A percentile compares a stretch with the other conserved stretches of the same genome.
Conservation (phyloP, 1,284 basidiomycete genomes). For the Psilocybe mexicana region DNA sequence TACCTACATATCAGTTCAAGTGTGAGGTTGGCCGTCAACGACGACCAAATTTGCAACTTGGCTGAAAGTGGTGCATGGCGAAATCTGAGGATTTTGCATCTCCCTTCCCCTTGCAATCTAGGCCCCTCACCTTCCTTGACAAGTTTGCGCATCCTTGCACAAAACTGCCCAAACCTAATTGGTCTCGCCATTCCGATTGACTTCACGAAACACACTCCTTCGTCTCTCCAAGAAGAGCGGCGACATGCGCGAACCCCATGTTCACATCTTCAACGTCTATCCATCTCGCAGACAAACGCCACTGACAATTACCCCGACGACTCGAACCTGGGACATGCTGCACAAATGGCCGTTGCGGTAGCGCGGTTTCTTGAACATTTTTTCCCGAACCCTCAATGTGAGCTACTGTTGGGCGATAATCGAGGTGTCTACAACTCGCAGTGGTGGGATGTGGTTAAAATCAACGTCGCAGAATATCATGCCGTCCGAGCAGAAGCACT, state of each 20-base stretch:
- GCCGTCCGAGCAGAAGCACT: constrained; percentile 1
- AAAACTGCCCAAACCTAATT: constrained; percentile 5
- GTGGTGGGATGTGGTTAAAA: constrained; percentile 11
- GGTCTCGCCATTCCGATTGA: constrained; percentile 6
- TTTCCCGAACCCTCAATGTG: constrained; percentile 4
- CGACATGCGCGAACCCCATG: background rate
- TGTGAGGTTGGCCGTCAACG: background rate
- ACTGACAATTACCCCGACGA: background rate
- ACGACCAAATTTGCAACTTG: constrained; percentile 7
- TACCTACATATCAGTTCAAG: background rate
- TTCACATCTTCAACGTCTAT: constrained; percentile 1
- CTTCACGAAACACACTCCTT: constrained; percentile 1
- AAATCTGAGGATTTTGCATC: constrained; percentile 1
- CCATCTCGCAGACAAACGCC: background rate
- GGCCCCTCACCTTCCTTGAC: constrained; percentile 9
- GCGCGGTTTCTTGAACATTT: constrained; percentile 10
- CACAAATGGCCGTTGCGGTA: constrained; percentile 4
- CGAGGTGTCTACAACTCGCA: background rate
- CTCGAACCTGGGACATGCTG: background rate
- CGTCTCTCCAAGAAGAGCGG: background rate
- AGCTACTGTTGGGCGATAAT: background rate
- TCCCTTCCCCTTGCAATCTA: background rate
- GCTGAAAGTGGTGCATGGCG: constrained; percentile 8
- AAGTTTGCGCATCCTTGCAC: constrained; percentile 8
- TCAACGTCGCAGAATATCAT: constrained; percentile 2